Base-by-base conservation (phyloP, 2,329 filamentous ascomycete species). In the Rutstroemia sp. region DNA sequence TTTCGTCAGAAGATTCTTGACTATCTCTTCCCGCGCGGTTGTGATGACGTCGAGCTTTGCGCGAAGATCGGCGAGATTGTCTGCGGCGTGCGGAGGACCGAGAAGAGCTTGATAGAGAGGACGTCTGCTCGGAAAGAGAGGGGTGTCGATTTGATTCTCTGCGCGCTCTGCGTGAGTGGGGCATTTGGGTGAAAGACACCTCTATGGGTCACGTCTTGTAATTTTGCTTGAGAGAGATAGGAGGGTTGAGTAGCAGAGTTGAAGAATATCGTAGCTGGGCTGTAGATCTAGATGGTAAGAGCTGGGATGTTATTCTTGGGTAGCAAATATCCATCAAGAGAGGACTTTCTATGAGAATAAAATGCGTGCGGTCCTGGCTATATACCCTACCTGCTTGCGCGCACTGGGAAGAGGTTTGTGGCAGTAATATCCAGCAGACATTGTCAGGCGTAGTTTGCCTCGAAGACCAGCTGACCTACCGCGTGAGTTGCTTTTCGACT, bases 91-190 rank as follows among this genome's bases (percentile, higher is more conserved):
- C 2, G 8, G 47, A 56, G 23, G 53, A 51, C 30, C 4, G 53
- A 5, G 47, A 56, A 19, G 53, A 56, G 16, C 12, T 30, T 16
- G 53, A 56, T 23, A 34, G 23, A 19, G 53, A 45, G 4, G 53
- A 56, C 3, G 47, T 25, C 14, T 56, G 47, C 16, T 37, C 21
- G n/a, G 47, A 51, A 4, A 56, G 30, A 2, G 53, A 45, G 5
- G 53, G 25, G 4, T 51, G 38, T 19, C 44, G 44, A 23, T 8
- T 12, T 7, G 39, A 42, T 47, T 47, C 44, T 14, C 16, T 47
- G 12, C 44, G 44, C 4, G 44, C 21, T 25, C 47, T 30, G n/a
- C 6, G 47, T 45, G 41, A 7, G 3, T 27, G 39, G 8, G 53
- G 47, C 53, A 56, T 56, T 34, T 10, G 23, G 12, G 3, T 30